Conservation (phyloP, 352 stramenopile species). For the Albugo candida region DNA sequence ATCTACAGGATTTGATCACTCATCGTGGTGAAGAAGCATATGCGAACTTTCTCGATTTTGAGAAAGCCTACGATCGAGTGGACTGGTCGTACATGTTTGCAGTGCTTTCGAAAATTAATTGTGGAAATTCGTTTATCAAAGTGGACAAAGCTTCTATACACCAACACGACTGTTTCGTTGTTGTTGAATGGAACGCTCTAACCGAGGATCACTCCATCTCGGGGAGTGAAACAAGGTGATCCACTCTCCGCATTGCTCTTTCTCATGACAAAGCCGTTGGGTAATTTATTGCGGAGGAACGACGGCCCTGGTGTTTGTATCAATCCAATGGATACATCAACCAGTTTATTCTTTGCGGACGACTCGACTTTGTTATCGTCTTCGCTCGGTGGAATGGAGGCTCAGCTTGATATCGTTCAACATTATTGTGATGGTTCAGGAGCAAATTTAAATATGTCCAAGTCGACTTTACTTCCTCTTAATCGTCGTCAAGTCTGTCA, state of each 20-base stretch:
- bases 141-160: slow-evolving; percentile 5
- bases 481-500: slow-evolving; percentile 1
- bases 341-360: slow-evolving; percentile 6
- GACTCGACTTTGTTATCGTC: slow-evolving; percentile 5
- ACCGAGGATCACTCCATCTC: slow-evolving; percentile 4
- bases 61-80: slow-evolving; percentile 3
- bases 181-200: slow-evolving; percentile 8
- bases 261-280: slow-evolving; percentile 2
- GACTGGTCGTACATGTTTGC: slow-evolving; percentile 7
- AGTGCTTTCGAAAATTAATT: slow-evolving; percentile 7
- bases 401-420: slow-evolving; percentile 4
- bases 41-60: not conserved
- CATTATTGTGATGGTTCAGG: slow-evolving; percentile 4
- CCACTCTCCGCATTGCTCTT: slow-evolving; percentile 9
- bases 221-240: slow-evolving; percentile 7
- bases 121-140: slow-evolving; percentile 5
- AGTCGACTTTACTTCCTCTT: slow-evolving; percentile 6
- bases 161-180: not conserved
- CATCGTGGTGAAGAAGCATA: not conserved
- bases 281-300: slow-evolving; percentile 1
- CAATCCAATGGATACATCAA: not conserved
- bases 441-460: slow-evolving; percentile 3
- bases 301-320: not conserved
- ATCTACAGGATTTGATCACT: slow-evolving; percentile 7
- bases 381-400: slow-evolving; percentile 1